Evolutionary conservation across 257 asterid genomes (phyloP).

Genomic region (Leptodermis oblonga): DNA sequence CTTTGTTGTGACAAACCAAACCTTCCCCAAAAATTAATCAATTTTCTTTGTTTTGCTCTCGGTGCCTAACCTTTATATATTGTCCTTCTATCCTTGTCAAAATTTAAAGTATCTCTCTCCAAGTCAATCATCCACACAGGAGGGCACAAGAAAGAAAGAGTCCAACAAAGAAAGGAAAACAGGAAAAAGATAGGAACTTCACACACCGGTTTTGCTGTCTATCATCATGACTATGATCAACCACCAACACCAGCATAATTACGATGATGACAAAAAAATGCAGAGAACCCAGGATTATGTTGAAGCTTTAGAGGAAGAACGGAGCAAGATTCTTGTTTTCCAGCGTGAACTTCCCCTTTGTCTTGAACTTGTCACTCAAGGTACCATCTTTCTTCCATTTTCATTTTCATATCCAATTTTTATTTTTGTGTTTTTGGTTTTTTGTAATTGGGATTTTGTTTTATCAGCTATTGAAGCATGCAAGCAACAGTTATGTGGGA

Average conservation of each 20-base stretch:
- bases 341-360: slow-evolving; percentile 95
- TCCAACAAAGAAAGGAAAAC: background rate
- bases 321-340: slow-evolving; percentile 80
- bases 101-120: slow-evolving; percentile 8
- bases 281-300: slow-evolving; percentile 54
- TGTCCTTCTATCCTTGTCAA: slow-evolving; percentile 8
- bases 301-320: slow-evolving; percentile 67
- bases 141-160: background rate
- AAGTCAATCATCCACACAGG: slow-evolving; percentile 7
- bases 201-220: background rate
- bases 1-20: slow-evolving; percentile 24
- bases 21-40: background rate
- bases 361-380: slow-evolving; percentile 84
- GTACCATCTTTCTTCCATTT: slow-evolving; percentile 23
- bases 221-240: slow-evolving; percentile 32
- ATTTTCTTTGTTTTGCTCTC: background rate
- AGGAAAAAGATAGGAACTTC: background rate
- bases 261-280: slow-evolving; percentile 30
- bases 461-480: slow-evolving; percentile 73
- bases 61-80: background rate
- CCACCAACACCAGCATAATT: slow-evolving; percentile 22
- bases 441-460: background rate
- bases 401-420: background rate
- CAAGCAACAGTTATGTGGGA: slow-evolving; percentile 57
- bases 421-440: background rate